phyloP scores from a whole-genome alignment of 2,329 filamentous ascomycete species.

The Trichoderma sp. region DNA sequence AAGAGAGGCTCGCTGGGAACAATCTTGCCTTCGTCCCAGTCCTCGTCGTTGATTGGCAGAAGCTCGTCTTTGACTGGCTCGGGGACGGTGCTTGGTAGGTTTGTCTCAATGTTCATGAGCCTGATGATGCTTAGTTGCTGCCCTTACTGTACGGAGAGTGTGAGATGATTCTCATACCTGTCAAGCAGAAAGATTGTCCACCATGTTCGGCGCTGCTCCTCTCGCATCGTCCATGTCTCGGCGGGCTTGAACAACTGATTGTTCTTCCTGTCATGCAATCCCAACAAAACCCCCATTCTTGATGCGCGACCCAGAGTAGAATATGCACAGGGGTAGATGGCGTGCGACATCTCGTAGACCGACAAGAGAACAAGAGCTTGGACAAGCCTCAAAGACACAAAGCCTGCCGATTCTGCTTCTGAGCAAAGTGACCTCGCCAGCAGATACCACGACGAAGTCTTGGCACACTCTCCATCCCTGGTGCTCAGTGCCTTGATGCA shows the following conservation, averaged over 20 bases:
- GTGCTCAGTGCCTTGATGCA: conserved; percentile 13
- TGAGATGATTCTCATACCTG: not conserved
- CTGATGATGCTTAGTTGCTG: not conserved
- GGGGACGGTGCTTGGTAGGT: conserved; percentile 3
- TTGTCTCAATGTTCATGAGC: conserved; percentile 23
- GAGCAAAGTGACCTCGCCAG: conserved; percentile 9
- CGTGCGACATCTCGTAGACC: conserved; percentile 14
- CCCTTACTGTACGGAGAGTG: not conserved
- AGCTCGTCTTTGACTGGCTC: conserved; percentile 17
- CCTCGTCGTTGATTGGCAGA: conserved; percentile 15
- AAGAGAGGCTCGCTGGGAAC: conserved; percentile 21
- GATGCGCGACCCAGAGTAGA: conserved; percentile 19
- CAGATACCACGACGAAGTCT: conserved; percentile 3
- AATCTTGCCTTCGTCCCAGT: conserved; percentile 19
- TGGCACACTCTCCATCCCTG: not conserved
- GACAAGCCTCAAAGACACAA: conserved; percentile 11
- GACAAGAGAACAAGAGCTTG: conserved; percentile 12
- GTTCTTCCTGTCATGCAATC: conserved; percentile 14
- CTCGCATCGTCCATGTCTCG: conserved; percentile 20
- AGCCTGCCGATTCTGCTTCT: conserved; percentile 5
- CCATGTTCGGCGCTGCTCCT: conserved; percentile 22
- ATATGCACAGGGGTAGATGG: conserved; percentile 14
- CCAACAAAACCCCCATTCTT: conserved; percentile 2
- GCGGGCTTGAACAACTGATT: conserved; percentile 15
- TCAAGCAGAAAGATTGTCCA: conserved; percentile 17